phyloP scores from a whole-genome alignment of 345 rosid genomes.

The Eucalyptus tenuipes region DNA sequence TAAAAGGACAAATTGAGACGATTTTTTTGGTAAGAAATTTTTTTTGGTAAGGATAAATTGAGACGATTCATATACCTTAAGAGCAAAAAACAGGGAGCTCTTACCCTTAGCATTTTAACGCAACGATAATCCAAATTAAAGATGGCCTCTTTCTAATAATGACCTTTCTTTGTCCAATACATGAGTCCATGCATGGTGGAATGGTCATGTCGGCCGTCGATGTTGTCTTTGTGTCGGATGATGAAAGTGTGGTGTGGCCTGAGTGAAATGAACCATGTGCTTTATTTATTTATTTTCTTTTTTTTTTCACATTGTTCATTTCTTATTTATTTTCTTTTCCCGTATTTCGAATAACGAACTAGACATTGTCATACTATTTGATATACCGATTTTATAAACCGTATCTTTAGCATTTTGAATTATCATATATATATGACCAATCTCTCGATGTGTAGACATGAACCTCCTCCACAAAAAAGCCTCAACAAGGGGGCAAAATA shows the following conservation, averaged over 20 bases:
- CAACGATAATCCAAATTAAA: neutral
- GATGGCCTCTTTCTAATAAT: neutral
- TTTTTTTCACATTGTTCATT: neutral
- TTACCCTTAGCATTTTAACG: neutral
- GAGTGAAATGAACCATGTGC: neutral
- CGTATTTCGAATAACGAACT: neutral
- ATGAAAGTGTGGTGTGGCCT: neutral
- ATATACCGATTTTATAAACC: neutral
- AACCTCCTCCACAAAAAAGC: neutral
- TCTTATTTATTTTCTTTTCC: neutral
- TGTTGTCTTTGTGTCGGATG: neutral
- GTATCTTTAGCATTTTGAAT: neutral
- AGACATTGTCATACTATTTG: neutral
- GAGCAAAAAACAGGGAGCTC: neutral
- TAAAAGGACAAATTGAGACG: neutral
- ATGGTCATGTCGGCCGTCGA: neutral
- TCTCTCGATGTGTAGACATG: neutral
- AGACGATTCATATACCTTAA: neutral
- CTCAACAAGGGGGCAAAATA: neutral
- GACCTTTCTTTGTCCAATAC: neutral
- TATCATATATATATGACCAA: neutral
- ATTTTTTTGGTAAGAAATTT: neutral
- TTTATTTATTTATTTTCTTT: neutral
- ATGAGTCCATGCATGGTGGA: neutral
- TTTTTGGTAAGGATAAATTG: neutral